Base-by-base conservation (phyloP, 371 early-diverging fungal genomes). In the Zychaea mexicana region DNA sequence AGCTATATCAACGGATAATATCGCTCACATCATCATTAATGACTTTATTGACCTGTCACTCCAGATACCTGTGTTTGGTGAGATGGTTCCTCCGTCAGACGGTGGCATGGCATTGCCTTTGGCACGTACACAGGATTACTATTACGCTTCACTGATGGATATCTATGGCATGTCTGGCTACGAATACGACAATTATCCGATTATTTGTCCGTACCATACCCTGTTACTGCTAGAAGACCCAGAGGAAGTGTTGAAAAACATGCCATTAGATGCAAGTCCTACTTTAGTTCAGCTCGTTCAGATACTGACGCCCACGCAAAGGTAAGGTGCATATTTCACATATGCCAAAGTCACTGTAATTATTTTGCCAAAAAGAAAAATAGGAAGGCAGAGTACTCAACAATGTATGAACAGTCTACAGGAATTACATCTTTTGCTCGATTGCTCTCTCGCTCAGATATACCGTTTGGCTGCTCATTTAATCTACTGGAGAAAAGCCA, bases 401-500 rank as follows among this genome's bases (percentile, higher is more conserved):
- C 12, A 33, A 33, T 33, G 8, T 8, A 33, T 33, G 33, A 33
- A 42, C 45, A 90, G 91, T 46, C 80, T 97, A 36, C 89, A 92
- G 22, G 90, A 93, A 62, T 78, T 97, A 19, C 93, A 93, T 73
- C 70, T 90, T 12, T 71, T 89, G 19, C 70, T 96, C 13, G 94
- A 94, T 70, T 96, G 96, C 70, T 94, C 96, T 2, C 80, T 95
- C 49, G 91, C 95, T 0, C 96, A 95, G 62, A 86, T 97, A 3
- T 96, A 93, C 70, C 85, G 92, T 2, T 66, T 94, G 24, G 95
- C 92, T 9, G 92, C 96, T 0, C 97, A 98, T 74, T 77, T 98
- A 33, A 90, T 95, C 39, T 94, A 91, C 69, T 96, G 97, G 96
- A 71, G 86, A 46, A 92, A 93, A 64, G 96, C 96, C 3, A 90